A percentile compares a stretch with the other conserved stretches of the same genome.
These are phyloP conservation scores for Porogramme epimiltina DNA, from an alignment of 1,284 basidiomycete genomes.

Conservation along the genomic window DNA sequence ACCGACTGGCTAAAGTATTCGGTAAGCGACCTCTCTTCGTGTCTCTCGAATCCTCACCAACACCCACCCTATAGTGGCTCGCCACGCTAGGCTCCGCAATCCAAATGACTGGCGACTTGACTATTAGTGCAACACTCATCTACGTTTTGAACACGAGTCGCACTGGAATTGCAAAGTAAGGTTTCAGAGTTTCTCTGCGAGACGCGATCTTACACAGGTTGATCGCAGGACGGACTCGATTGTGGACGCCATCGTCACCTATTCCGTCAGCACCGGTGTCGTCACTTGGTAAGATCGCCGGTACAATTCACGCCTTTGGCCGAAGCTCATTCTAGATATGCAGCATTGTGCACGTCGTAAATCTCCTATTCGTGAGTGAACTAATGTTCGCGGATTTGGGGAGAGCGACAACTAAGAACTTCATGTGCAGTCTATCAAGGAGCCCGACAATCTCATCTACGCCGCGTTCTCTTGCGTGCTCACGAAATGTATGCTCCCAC, in stretches of 20 bases:
- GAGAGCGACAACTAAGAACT: background rate
- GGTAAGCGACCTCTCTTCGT: too few species aligned
- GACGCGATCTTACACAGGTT: too few species aligned
- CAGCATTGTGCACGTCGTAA: constrained; percentile 10
- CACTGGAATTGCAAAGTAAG: constrained; percentile 2
- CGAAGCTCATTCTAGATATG: background rate
- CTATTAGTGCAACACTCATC: constrained; percentile 5
- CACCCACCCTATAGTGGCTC: constrained; percentile 11
- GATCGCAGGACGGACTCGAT: constrained; percentile 8
- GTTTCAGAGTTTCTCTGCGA: too few species aligned
- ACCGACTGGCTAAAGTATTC: constrained; percentile 1
- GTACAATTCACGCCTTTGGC: background rate
- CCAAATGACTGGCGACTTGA: constrained; percentile 11
- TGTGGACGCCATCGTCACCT: constrained; percentile 4
- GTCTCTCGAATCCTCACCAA: too few species aligned
- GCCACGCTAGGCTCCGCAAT: constrained; percentile 3
- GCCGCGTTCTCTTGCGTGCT: constrained; percentile 6
- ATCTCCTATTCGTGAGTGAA: constrained; percentile 7
- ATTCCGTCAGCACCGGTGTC: constrained; percentile 6
- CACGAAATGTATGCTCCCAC: constrained; percentile 5
- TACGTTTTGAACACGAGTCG: constrained; percentile 6
- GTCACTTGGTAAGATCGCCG: constrained; percentile 4
- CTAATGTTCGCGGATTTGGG: background rate
- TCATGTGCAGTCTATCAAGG: constrained; percentile 2
- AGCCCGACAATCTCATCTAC: constrained; percentile 10